phyloP scores from a whole-genome alignment of 352 stramenopile genomes.

The Phytophthora meadii region DNA sequence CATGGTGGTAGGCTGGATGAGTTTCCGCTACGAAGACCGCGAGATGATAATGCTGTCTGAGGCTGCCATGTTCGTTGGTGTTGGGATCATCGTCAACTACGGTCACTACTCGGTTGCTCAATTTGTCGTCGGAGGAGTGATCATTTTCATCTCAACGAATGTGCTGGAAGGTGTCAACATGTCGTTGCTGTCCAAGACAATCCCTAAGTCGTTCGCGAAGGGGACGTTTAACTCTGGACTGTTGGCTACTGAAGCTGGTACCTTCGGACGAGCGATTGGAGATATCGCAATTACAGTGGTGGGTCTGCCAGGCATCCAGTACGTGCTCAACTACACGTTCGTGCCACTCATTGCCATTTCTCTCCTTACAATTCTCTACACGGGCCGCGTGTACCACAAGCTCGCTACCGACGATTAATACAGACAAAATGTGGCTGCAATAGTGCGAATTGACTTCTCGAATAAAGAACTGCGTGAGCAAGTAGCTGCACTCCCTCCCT shows the following conservation, averaged over 20 bases:
- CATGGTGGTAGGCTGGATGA: constrained; percentile 89
- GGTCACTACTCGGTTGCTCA: constrained; percentile 83
- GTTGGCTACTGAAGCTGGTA: constrained; percentile 93
- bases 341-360: constrained; percentile 65
- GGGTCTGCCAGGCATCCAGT: constrained; percentile 80
- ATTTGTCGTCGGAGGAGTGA: constrained; percentile 88
- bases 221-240: constrained; percentile 96
- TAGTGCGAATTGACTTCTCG: constrained; percentile 15
- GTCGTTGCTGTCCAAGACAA: constrained; percentile 93
- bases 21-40: constrained; percentile 90
- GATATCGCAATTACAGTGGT: constrained; percentile 88
- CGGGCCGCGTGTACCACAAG: constrained; percentile 71
- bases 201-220: constrained; percentile 91
- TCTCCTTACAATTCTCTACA: constrained; percentile 73
- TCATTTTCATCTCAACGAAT: constrained; percentile 94
- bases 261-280: constrained; percentile 86
- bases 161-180: constrained; percentile 95
- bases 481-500: constrained; percentile 2
- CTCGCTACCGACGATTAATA: constrained; percentile 64
- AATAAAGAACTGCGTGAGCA: constrained; percentile 14
- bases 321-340: constrained; percentile 89
- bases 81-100: constrained; percentile 91
- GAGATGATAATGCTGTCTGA: constrained; percentile 92
- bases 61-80: constrained; percentile 88
- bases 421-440: neutral